These are phyloP conservation scores for Chlorella vulgaris DNA, from an alignment of 139 green algal species.

Conservation along the genomic window DNA sequence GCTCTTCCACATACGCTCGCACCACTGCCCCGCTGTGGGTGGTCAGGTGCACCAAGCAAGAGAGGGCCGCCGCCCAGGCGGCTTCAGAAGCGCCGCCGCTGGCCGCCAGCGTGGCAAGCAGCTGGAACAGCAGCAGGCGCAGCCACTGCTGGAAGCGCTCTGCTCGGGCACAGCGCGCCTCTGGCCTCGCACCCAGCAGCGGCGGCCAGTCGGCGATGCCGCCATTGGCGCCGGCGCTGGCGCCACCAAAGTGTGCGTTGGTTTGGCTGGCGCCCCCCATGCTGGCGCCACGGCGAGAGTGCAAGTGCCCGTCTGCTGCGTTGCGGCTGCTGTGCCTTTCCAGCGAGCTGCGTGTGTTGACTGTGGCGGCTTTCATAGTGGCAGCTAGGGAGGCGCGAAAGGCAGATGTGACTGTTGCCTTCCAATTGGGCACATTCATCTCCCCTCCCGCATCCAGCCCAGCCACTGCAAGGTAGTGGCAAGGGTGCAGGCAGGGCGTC, in stretches of 20 bases:
- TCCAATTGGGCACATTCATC: conserved; percentile 1
- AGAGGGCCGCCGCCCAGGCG: conserved; percentile 71
- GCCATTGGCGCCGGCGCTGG: not conserved
- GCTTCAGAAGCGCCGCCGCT: conserved; percentile 18
- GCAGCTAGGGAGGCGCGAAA: conserved; percentile 28
- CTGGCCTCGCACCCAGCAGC: conserved; percentile 15
- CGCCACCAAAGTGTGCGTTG: not conserved
- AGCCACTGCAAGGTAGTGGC: not conserved
- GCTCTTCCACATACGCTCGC: conserved; percentile 36
- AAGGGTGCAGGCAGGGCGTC: not conserved
- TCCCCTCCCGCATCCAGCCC: conserved; percentile 1
- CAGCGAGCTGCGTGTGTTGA: not conserved
- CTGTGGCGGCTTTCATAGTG: not conserved
- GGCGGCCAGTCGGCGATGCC: conserved; percentile 34
- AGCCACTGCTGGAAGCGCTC: conserved; percentile 66
- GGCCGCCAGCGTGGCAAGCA: conserved; percentile 52
- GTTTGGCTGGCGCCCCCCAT: not conserved
- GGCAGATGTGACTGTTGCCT: conserved; percentile 34
- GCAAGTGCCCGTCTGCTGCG: not conserved
- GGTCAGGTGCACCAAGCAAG: conserved; percentile 65
- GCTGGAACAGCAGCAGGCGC: conserved; percentile 69
- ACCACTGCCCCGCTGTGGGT: conserved; percentile 57
- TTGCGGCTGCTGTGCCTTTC: not conserved
- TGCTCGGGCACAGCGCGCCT: not conserved
- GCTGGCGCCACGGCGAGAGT: not conserved